These are phyloP conservation scores for Coemansia sp. DNA, from an alignment of 192 early-diverging fungal genomes.

Conservation along the genomic window DNA sequence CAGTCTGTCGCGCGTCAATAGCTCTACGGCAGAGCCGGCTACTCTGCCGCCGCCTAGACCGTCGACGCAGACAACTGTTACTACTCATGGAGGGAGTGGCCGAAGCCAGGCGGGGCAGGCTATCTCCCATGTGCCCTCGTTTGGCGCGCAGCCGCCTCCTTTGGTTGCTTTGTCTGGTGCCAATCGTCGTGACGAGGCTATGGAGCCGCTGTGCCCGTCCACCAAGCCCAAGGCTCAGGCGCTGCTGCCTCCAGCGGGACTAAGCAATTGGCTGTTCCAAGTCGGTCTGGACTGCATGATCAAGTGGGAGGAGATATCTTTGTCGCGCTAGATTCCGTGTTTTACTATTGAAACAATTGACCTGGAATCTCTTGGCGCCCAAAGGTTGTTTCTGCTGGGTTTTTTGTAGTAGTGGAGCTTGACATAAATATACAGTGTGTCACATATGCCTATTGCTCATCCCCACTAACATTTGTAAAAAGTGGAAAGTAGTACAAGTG, in stretches of 20 bases:
- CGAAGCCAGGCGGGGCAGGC: background rate
- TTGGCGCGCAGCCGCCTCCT: background rate
- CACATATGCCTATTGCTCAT: no score
- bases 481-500: no score
- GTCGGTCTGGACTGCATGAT: slow-evolving; percentile 49
- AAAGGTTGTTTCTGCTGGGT: no score
- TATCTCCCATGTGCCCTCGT: background rate
- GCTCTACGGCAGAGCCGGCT: background rate
- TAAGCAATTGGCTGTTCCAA: slow-evolving; percentile 51
- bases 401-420: no score
- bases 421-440: no score
- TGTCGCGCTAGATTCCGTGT: slow-evolving; percentile 29
- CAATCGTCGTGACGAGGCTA: slow-evolving; percentile 26
- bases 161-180: background rate
- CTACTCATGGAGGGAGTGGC: background rate
- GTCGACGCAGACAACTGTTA: slow-evolving; percentile 15
- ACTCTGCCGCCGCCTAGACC: slow-evolving; percentile 9
- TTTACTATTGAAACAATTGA: no score
- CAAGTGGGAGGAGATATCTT: slow-evolving; percentile 39
- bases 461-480: no score
- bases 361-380: no score
- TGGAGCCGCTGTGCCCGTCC: slow-evolving; percentile 33
- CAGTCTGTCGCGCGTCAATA: background rate
- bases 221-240: background rate
- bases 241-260: slow-evolving; percentile 20